Conservation (phyloP, 2,329 filamentous ascomycete genomes). For the Ophiostoma quercus region DNA sequence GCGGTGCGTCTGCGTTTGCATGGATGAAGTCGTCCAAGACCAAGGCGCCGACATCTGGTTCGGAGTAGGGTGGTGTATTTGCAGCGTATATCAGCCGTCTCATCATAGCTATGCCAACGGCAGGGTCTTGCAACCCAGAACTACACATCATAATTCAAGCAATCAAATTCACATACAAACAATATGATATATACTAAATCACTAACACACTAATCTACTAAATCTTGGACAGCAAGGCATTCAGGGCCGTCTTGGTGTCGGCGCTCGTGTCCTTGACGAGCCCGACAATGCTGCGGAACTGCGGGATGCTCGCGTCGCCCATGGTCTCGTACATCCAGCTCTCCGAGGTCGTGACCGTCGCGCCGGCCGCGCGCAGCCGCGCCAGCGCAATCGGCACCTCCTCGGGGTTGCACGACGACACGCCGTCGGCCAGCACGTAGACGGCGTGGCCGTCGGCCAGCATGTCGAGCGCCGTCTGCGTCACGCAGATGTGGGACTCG, state of each 20-base stretch:
- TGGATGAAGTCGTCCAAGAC: slow-evolving; percentile 63
- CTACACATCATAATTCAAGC: background rate
- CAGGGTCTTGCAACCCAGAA: background rate
- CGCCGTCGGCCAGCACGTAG: slow-evolving; percentile 82
- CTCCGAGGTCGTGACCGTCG: slow-evolving; percentile 79
- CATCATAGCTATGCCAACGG: background rate
- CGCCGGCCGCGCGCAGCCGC: slow-evolving; percentile 69
- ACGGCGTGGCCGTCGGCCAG: slow-evolving; percentile 70
- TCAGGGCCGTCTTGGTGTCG: slow-evolving; percentile 64
- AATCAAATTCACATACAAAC: no score
- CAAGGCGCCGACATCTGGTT: background rate
- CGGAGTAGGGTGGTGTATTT: background rate
- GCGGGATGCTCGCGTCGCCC: slow-evolving; percentile 67
- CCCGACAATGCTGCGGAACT: slow-evolving; percentile 67
- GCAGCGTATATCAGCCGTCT: no score
- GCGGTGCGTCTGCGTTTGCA: slow-evolving; percentile 86
- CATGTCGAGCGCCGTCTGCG: slow-evolving; percentile 83
- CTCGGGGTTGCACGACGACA: slow-evolving; percentile 78
- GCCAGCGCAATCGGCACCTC: slow-evolving; percentile 77
- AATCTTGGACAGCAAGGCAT: slow-evolving; percentile 60
- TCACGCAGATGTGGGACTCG: slow-evolving; percentile 90
- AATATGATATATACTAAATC: no score
- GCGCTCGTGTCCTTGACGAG: slow-evolving; percentile 72
- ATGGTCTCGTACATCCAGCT: slow-evolving; percentile 84
- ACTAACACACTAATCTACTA: slow-evolving; percentile 4